These are phyloP conservation scores for Alternaria longipes DNA, from an alignment of 2,329 filamentous ascomycete genomes.

Conservation along the genomic window DNA sequence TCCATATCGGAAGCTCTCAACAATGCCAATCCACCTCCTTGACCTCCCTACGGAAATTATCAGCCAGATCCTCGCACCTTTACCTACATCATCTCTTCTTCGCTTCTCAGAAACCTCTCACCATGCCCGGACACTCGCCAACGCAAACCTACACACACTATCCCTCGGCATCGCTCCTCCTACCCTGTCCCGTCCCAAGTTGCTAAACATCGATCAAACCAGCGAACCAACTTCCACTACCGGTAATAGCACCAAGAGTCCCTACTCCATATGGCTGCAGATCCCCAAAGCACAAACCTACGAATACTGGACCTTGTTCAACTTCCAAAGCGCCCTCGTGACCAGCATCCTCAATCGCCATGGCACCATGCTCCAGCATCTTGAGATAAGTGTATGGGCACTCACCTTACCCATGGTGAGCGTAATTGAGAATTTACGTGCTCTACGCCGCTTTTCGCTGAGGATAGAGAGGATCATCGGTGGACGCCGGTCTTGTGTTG, in stretches of 20 bases:
- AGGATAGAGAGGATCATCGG: conserved; percentile 34
- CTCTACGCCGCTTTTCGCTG: conserved; percentile 35
- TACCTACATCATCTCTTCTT: conserved; percentile 45
- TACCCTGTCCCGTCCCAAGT: not conserved
- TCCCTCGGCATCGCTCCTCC: conserved; percentile 75
- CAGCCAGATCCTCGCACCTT: conserved; percentile 42
- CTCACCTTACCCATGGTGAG: conserved; percentile 35
- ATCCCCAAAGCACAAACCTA: conserved; percentile 23
- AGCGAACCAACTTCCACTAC: conserved; percentile 55
- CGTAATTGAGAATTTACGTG: conserved; percentile 30
- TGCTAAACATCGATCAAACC: not conserved
- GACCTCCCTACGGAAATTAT: conserved; percentile 47
- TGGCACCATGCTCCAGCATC: conserved; percentile 32
- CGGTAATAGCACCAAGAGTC: not conserved
- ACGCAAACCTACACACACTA: conserved; percentile 64
- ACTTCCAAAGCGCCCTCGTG: conserved; percentile 42
- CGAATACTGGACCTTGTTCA: conserved; percentile 31
- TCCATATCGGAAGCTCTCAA: not conserved
- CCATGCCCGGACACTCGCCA: conserved; percentile 38
- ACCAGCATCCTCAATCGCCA: conserved; percentile 39
- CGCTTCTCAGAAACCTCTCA: conserved; percentile 47
- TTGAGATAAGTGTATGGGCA: conserved; percentile 44
- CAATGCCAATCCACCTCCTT: conserved; percentile 31
- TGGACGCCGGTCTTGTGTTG: conserved; percentile 18
- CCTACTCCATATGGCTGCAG: conserved; percentile 9